These are phyloP conservation scores for Pythium volutum DNA, from an alignment of 352 stramenopile genomes.

Conservation along the genomic window DNA sequence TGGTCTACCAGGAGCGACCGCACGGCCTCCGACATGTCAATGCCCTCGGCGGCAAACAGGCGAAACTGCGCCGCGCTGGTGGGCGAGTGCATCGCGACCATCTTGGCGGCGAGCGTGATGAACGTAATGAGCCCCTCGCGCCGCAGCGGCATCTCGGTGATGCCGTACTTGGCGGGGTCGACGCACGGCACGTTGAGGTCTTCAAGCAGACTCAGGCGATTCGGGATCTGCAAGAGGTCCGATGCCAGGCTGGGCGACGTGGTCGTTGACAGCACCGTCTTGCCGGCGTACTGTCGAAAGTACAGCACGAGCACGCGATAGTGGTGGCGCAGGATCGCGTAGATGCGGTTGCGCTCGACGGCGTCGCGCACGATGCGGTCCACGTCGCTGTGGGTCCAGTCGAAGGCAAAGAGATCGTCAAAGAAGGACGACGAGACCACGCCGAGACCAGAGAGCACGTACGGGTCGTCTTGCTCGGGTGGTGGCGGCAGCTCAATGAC, in stretches of 20 bases:
- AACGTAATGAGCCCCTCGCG: slow-evolving; percentile 51
- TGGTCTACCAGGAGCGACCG: slow-evolving; percentile 50
- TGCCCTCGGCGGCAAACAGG: slow-evolving; percentile 43
- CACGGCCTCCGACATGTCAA: slow-evolving; percentile 58
- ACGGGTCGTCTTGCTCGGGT: slow-evolving; percentile 23
- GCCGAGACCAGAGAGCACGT: slow-evolving; percentile 29
- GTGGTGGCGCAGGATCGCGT: slow-evolving; percentile 31
- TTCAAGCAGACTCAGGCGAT: slow-evolving; percentile 47
- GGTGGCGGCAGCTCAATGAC: slow-evolving; percentile 15
- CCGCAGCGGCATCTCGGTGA: slow-evolving; percentile 43
- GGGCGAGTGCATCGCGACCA: slow-evolving; percentile 43
- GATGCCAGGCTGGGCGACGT: slow-evolving; percentile 1
- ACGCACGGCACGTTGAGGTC: slow-evolving; percentile 56
- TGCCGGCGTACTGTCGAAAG: slow-evolving; percentile 56
- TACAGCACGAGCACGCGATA: slow-evolving; percentile 66
- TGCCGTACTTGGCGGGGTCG: slow-evolving; percentile 41
- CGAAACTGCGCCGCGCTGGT: slow-evolving; percentile 34
- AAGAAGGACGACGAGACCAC: slow-evolving; percentile 34
- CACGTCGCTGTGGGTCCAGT: slow-evolving; percentile 51
- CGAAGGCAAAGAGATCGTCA: slow-evolving; percentile 42
- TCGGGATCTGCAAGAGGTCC: slow-evolving; percentile 47
- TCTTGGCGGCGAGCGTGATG: slow-evolving; percentile 42
- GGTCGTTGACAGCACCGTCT: slow-evolving; percentile 11
- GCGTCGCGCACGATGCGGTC: slow-evolving; percentile 58
- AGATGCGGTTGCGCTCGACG: slow-evolving; percentile 62